Conservation (phyloP, 257 asterid genomes). For the Solanum medicagineum region DNA sequence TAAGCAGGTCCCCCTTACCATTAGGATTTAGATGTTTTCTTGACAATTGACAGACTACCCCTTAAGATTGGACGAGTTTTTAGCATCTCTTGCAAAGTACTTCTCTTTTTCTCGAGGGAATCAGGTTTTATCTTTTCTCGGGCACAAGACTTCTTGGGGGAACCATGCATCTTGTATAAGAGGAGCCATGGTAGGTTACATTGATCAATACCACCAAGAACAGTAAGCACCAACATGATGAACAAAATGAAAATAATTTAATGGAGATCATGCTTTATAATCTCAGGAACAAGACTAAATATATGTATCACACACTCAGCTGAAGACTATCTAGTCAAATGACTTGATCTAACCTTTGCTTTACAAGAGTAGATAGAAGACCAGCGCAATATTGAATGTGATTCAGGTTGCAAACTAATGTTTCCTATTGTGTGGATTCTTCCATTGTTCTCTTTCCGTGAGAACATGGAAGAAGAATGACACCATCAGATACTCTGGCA, state of each 20-base stretch:
- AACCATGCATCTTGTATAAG: not conserved
- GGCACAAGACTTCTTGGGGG: not conserved
- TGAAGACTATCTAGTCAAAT: not conserved
- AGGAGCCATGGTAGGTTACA: not conserved
- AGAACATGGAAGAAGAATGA: not conserved
- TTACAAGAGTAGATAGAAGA: not conserved
- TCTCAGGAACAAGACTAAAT: not conserved
- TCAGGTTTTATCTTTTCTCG: not conserved
- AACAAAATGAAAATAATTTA: not conserved
- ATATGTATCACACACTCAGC: not conserved
- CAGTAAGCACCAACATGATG: not conserved
- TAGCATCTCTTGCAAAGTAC: not conserved
- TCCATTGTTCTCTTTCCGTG: not conserved
- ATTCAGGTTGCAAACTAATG: not conserved
- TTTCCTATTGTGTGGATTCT: not conserved
- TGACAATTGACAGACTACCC: not conserved
- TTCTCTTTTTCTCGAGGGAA: not conserved
- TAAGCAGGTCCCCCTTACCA: not conserved
- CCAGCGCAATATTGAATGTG: not conserved
- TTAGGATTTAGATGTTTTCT: not conserved
- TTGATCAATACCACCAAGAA: not conserved
- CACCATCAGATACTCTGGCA: not conserved
- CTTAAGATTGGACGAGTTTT: not conserved
- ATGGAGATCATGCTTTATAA: not conserved
- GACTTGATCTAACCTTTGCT: not conserved